Evolutionary conservation across 208 protist species (phyloP).

Genomic region (Leishmania martiniquensis): DNA sequence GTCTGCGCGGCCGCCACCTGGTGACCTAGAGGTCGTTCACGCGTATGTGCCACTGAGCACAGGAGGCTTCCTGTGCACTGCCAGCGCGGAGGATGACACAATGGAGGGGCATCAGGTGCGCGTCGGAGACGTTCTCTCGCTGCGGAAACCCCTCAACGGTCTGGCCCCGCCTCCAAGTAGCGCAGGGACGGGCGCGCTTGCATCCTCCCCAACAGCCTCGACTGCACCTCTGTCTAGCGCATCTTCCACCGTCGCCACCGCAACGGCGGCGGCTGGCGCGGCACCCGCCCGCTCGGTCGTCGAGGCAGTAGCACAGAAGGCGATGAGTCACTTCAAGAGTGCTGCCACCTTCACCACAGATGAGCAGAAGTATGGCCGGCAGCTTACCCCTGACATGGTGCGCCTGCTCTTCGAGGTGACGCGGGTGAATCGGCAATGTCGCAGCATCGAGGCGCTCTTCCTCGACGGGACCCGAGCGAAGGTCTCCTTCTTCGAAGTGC

Average conservation of each 20-base stretch:
- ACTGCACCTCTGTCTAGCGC: not conserved
- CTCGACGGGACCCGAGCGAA: slow-evolving; percentile 65
- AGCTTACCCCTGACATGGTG: slow-evolving; percentile 52
- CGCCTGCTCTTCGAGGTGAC: slow-evolving; percentile 63
- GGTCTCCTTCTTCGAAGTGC: slow-evolving; percentile 54
- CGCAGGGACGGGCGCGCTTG: not conserved
- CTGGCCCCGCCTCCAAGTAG: not conserved
- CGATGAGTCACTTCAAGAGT: slow-evolving; percentile 46
- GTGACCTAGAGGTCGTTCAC: slow-evolving; percentile 48
- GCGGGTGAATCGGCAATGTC: slow-evolving; percentile 50
- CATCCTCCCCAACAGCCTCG: not conserved
- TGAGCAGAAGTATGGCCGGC: slow-evolving; percentile 60
- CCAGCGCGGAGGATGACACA: slow-evolving; percentile 23
- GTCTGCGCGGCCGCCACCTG: not conserved
- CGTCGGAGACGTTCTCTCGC: slow-evolving; percentile 42
- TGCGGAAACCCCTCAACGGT: slow-evolving; percentile 13
- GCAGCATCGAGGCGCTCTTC: slow-evolving; percentile 67
- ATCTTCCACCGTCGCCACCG: not conserved
- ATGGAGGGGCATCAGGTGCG: slow-evolving; percentile 35
- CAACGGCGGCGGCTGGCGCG: not conserved
- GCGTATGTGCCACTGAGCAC: slow-evolving; percentile 78
- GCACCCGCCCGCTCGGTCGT: not conserved
- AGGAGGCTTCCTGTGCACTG: slow-evolving; percentile 74
- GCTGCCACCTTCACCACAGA: slow-evolving; percentile 46
- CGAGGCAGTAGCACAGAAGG: not conserved